A percentile compares a stretch with the other conserved stretches of the same genome.
Conservation (phyloP, 202 grass and related monocot species). For the Saccharum hybrid region DNA sequence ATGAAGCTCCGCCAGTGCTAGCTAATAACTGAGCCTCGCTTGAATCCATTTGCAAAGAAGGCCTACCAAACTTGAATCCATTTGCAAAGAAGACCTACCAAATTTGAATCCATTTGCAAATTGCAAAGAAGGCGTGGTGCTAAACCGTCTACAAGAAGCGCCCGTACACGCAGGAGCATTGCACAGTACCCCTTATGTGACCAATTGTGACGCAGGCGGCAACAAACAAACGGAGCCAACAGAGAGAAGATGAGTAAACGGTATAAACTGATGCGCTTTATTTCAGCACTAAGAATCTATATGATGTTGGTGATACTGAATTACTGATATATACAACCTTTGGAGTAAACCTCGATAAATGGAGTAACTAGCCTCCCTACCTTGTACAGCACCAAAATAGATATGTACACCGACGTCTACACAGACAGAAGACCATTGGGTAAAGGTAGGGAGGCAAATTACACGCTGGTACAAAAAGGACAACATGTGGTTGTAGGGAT, state of each 20-base stretch:
- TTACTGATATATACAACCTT: slow-evolving; percentile 52
- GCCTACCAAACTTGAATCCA: background rate
- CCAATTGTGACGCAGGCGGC: background rate
- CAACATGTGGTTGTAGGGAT: slow-evolving; percentile 10
- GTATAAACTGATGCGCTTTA: slow-evolving; percentile 50
- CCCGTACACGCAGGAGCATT: no score
- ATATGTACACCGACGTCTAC: slow-evolving; percentile 60
- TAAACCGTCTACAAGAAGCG: no score
- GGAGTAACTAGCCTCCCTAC: slow-evolving; percentile 46
- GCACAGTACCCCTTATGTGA: background rate
- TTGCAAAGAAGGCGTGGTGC: no score
- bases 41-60: no score
- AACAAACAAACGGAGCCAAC: slow-evolving; percentile 22
- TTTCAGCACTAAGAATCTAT: slow-evolving; percentile 38
- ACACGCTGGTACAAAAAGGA: slow-evolving; percentile 42
- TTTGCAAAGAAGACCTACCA: no score
- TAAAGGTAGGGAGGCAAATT: slow-evolving; percentile 49
- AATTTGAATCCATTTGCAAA: no score
- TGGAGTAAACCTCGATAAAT: slow-evolving; percentile 51
- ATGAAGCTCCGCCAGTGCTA: no score
- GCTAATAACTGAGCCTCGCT: no score
- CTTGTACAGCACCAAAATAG: slow-evolving; percentile 57
- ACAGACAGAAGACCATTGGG: slow-evolving; percentile 42
- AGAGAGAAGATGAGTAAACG: background rate
- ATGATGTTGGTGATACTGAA: slow-evolving; percentile 3